Conservation (phyloP, 2,329 filamentous ascomycete genomes). For the Dactylellina parvicollis region DNA sequence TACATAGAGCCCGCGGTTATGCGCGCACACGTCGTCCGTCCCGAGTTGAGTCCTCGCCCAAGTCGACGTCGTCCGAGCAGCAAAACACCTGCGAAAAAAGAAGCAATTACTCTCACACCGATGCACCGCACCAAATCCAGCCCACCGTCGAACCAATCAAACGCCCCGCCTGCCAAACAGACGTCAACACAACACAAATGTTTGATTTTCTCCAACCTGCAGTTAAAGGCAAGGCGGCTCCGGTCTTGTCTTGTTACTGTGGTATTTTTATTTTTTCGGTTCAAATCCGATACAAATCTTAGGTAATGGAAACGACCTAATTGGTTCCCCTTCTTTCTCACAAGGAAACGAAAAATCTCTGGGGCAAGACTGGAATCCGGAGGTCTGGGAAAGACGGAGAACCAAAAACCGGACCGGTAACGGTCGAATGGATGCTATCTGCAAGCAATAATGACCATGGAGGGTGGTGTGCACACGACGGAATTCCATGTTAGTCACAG, state of each 20-base stretch:
- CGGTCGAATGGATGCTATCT: constrained; percentile 39
- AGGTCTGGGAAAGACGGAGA: constrained; percentile 6
- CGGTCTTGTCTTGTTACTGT: constrained; percentile 6
- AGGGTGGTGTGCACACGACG: constrained; percentile 27
- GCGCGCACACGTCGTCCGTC: constrained; percentile 7
- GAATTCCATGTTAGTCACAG: constrained; percentile 37
- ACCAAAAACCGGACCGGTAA: constrained; percentile 13
- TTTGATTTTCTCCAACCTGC: constrained; percentile 41
- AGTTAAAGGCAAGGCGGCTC: constrained; percentile 22
- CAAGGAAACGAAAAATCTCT: constrained; percentile 2
- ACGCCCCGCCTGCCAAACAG: constrained; percentile 13
- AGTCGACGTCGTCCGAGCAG: background rate
- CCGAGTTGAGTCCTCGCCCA: background rate
- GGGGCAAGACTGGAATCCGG: constrained; percentile 21
- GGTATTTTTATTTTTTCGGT: background rate
- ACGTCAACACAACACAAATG: constrained; percentile 52
- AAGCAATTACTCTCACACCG: constrained; percentile 25
- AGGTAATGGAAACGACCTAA: constrained; percentile 50
- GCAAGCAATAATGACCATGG: no score
- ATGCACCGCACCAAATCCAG: constrained; percentile 3
- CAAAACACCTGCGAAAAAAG: constrained; percentile 26
- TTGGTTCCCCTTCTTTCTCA: constrained; percentile 22
- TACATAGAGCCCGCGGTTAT: constrained; percentile 39
- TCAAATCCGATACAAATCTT: constrained; percentile 46
- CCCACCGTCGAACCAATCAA: background rate